phyloP scores from a whole-genome alignment of 208 protist genomes.

The Leishmania tarentolae region DNA sequence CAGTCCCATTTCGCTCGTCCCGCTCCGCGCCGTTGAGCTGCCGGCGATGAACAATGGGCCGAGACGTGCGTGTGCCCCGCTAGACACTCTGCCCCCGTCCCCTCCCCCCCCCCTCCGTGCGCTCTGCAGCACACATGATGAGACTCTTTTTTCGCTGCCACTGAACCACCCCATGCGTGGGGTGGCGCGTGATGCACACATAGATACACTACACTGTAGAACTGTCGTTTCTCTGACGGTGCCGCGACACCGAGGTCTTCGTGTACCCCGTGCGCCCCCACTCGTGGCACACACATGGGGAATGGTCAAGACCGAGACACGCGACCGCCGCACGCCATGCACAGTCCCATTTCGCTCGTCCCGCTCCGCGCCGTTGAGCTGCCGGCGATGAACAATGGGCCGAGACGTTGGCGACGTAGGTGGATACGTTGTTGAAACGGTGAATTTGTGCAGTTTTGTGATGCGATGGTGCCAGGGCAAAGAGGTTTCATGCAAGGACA shows the following conservation, averaged over 20 bases:
- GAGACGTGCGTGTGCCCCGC: neutral
- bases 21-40: conserved; percentile 15
- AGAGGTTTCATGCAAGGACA: too few species aligned
- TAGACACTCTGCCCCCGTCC: neutral
- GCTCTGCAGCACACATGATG: conserved; percentile 1
- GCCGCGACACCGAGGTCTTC: conserved; percentile 4
- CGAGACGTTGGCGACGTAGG: too few species aligned
- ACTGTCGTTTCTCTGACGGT: conserved; percentile 14
- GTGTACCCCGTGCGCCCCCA: conserved; percentile 15
- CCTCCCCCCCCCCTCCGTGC: too few species aligned
- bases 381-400: neutral
- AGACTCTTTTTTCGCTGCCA: conserved; percentile 17
- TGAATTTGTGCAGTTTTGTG: too few species aligned
- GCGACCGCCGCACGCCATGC: neutral
- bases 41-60: neutral
- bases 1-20: conserved; percentile 28
- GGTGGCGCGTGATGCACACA: conserved; percentile 18
- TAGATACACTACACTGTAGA: conserved; percentile 18
- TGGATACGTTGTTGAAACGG: too few species aligned
- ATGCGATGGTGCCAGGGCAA: too few species aligned
- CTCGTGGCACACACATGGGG: conserved; percentile 13
- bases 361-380: conserved; percentile 17
- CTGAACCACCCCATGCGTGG: conserved; percentile 14
- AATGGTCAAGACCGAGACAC: conserved; percentile 23
- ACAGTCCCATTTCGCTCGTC: conserved; percentile 27